Evolutionary conservation across 1,284 basidiomycete genomes (phyloP), one percentile per base, ranked within the genome.

Genomic region (Fomitopsis betulina): DNA sequence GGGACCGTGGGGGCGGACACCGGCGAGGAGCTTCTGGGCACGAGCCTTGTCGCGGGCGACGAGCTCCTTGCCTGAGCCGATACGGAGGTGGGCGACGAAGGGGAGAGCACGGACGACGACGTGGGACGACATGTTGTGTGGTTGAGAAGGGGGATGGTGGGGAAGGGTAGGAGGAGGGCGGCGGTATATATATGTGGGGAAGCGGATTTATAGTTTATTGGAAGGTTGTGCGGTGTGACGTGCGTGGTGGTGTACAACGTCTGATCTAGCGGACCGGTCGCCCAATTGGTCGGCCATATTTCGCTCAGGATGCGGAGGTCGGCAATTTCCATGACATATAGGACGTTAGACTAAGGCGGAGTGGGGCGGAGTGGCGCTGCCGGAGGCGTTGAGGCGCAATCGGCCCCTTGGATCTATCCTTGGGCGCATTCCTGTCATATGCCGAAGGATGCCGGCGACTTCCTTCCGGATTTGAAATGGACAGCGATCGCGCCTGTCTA

Each of bases 1-100:
- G 5, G 83, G 83, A 9, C 83, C 82, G 62, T 84, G 80, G 0
- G 82, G 78, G 53, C 79, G 76, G 50, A 79, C 55, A 25, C 80
- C 81, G 33, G 74, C 70, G 32, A 82, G 65, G 63, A 85, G 64
- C 72, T 82, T 85, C 70, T 77, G 70, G 21, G 82, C 82, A 30
- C 84, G 79, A 40, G 76, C 75, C 47, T 72, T 72, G 69, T 86
- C 84, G 63, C 77, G 79, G 30, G 76, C 73, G 54, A 84, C 68
- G 63, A 86, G 73, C 27, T 82, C 75, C 64, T 71, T 76, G 21
- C 75, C 79, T 51, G 76, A 73, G 51, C 72, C 60, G 52, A 61
- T 64, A 54, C 69, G 66, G 63, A 83, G 60, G 62, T 73, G 74
- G 50, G 78, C 74, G 38, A 73, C 66, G 69, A 86, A 82, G 37